Evolutionary conservation across 257 asterid genomes (phyloP).

Genomic region (Capsicum baccatum): DNA sequence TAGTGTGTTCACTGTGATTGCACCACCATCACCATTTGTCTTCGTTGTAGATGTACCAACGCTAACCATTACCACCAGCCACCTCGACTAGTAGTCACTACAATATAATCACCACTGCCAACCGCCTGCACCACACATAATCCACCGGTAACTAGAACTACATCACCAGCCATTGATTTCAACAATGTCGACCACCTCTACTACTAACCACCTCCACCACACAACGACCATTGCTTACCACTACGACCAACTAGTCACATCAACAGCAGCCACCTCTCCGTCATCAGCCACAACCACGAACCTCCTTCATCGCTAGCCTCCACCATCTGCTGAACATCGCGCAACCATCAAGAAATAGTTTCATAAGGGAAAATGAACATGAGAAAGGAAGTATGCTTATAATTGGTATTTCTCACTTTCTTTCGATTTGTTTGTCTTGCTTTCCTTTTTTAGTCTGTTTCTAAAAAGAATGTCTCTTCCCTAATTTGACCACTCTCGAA

Average conservation of each 20-base stretch:
- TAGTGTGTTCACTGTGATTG: background rate
- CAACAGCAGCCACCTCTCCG: background rate
- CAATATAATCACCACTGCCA: background rate
- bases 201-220: background rate
- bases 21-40: background rate
- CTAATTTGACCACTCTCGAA: too few relatives aligned
- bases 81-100: background rate
- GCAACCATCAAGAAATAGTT: background rate
- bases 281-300: background rate
- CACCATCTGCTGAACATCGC: background rate
- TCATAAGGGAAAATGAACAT: background rate
- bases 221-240: background rate
- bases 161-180: background rate
- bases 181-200: background rate
- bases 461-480: too few relatives aligned
- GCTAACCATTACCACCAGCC: background rate
- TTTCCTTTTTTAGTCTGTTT: too few relatives aligned
- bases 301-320: background rate
- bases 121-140: background rate
- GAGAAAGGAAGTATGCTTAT: background rate
- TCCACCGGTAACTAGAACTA: background rate
- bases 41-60: too few relatives aligned
- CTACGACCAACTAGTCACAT: background rate
- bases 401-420: background rate
- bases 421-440: too few relatives aligned